Conservation (phyloP, 139 green algal genomes). For the Monoraphidium neglectum region DNA sequence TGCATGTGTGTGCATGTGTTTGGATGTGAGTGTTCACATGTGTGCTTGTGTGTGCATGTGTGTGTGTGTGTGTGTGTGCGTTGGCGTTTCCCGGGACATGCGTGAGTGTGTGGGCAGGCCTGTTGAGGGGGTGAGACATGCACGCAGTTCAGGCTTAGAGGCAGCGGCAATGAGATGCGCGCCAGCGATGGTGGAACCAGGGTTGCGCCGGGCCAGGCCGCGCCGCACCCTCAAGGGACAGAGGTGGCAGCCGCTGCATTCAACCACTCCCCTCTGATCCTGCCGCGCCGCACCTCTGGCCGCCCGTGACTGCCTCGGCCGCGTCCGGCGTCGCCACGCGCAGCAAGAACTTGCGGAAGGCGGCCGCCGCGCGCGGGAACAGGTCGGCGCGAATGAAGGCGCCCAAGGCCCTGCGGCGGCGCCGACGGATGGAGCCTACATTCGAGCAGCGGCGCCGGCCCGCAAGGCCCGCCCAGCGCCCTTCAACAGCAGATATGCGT, state of each 20-base stretch:
- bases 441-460: too few relatives aligned
- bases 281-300: background rate
- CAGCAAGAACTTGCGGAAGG: slow-evolving; percentile 35
- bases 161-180: too few relatives aligned
- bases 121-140: too few relatives aligned
- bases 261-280: background rate
- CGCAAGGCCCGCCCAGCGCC: too few relatives aligned
- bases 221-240: background rate
- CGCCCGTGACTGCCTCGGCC: background rate
- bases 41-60: background rate
- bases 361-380: background rate
- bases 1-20: background rate
- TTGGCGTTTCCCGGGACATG: too few relatives aligned
- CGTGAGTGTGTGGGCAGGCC: too few relatives aligned
- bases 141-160: too few relatives aligned
- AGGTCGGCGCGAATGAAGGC: slow-evolving; percentile 18
- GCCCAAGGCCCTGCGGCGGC: too few relatives aligned
- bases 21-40: background rate
- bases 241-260: background rate
- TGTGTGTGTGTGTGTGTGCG: too few relatives aligned
- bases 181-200: background rate
- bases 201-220: background rate
- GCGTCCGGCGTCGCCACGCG: slow-evolving; percentile 26
- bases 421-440: too few relatives aligned
- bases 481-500: too few relatives aligned